phyloP scores from a whole-genome alignment of 306 rosid genomes.

The Cucumis cinereus region DNA sequence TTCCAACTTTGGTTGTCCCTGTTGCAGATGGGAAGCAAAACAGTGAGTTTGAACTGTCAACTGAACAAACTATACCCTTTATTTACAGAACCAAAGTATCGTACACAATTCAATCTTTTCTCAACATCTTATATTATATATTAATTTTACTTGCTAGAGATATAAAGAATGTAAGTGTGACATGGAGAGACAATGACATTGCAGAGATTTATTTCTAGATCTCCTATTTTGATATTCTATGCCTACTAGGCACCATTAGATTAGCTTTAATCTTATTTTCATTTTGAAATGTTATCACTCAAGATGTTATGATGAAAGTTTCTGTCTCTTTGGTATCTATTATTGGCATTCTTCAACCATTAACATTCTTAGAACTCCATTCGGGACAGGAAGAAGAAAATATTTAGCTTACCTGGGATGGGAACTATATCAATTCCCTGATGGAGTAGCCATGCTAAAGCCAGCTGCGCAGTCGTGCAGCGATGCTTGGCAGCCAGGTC shows the following conservation, averaged over 20 bases:
- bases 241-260: not conserved
- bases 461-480: slow-evolving; percentile 40
- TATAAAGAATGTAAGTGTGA: not conserved
- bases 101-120: not conserved
- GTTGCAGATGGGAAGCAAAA: not conserved
- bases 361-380: not conserved
- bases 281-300: not conserved
- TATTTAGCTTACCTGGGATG: slow-evolving; percentile 22
- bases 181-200: not conserved
- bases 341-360: not conserved
- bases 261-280: not conserved
- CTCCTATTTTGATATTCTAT: not conserved
- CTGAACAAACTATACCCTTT: not conserved
- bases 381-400: not conserved
- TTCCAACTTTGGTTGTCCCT: slow-evolving; percentile 53
- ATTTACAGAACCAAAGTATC: not conserved
- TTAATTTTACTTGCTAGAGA: not conserved
- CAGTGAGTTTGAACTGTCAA: not conserved
- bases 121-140: not conserved
- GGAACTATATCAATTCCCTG: slow-evolving; percentile 50
- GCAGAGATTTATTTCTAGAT: not conserved
- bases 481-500: slow-evolving; percentile 28
- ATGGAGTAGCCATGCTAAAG: slow-evolving; percentile 59
- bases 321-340: not conserved
- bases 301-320: not conserved